Percentiles rank a stretch among this genome's conserved stretches.
These are phyloP conservation scores for Phialemoniopsis sp. DNA, from an alignment of 2,329 filamentous ascomycete genomes.

Conservation along the genomic window DNA sequence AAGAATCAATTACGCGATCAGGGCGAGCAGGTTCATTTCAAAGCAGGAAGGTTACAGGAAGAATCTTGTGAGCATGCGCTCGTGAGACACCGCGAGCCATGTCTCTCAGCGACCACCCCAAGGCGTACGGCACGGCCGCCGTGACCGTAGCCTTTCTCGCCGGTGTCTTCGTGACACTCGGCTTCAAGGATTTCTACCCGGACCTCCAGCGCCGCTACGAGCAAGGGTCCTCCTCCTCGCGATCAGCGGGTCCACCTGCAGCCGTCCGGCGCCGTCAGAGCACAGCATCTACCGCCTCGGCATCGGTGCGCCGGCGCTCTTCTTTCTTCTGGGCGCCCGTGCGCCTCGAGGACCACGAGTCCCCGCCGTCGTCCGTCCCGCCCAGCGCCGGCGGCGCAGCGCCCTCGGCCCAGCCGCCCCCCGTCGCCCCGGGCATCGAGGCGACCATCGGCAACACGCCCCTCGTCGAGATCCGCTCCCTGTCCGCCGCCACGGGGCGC, in stretches of 20 bases:
- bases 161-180: constrained; percentile 70
- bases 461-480: constrained; percentile 76
- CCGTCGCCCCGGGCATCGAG: constrained; percentile 75
- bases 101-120: constrained; percentile 58
- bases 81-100: constrained; percentile 27
- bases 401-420: constrained; percentile 12
- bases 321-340: constrained; percentile 43
- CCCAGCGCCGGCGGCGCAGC: constrained; percentile 1
- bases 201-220: constrained; percentile 62
- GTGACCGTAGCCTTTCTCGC: constrained; percentile 70
- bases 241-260: constrained; percentile 30
- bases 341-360: constrained; percentile 52
- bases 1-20: too few species aligned
- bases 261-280: too few species aligned
- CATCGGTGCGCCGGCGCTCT: too few species aligned
- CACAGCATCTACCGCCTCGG: too few species aligned
- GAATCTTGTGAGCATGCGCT: too few species aligned
- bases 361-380: constrained; percentile 10
- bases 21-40: too few species aligned
- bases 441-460: constrained; percentile 92
- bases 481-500: constrained; percentile 84
- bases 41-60: too few species aligned
- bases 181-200: constrained; percentile 76
- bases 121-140: constrained; percentile 61
- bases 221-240: too few species aligned